phyloP scores from a whole-genome alignment of 2,329 filamentous ascomycete species.

The Fusarium dlaminii region DNA sequence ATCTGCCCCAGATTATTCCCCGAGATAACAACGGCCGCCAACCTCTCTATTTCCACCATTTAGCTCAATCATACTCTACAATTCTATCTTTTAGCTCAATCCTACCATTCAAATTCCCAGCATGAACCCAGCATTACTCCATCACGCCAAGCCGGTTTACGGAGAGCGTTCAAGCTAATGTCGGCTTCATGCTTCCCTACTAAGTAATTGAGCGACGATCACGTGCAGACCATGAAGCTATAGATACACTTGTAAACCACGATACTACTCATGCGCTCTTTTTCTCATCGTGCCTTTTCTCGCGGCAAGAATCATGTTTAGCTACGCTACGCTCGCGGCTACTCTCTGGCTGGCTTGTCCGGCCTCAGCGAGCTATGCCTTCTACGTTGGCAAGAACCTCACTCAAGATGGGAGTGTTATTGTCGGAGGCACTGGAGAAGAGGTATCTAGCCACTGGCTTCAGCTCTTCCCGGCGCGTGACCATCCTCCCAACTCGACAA shows the following conservation, averaged over 20 bases:
- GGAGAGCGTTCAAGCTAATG: background rate
- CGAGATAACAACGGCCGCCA: background rate
- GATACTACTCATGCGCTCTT: background rate
- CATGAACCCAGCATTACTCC: background rate
- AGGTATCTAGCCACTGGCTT: slow-evolving; percentile 58
- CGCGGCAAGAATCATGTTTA: slow-evolving; percentile 4
- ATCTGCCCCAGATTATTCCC: background rate
- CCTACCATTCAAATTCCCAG: background rate
- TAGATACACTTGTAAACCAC: slow-evolving; percentile 4
- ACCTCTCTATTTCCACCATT: background rate
- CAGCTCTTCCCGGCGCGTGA: slow-evolving; percentile 55
- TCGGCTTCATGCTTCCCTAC: slow-evolving; percentile 13
- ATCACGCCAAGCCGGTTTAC: background rate
- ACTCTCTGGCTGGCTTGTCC: slow-evolving; percentile 27
- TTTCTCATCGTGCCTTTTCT: background rate
- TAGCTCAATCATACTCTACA: background rate
- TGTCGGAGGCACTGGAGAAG: slow-evolving; percentile 57
- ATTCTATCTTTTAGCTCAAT: background rate
- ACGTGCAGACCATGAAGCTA: slow-evolving; percentile 18
- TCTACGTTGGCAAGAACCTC: slow-evolving; percentile 58
- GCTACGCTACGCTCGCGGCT: slow-evolving; percentile 4
- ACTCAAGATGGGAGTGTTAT: slow-evolving; percentile 54
- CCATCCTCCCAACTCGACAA: slow-evolving; percentile 52
- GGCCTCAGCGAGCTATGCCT: slow-evolving; percentile 52
- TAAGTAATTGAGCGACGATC: slow-evolving; percentile 29